Conservation (phyloP, 2,329 filamentous ascomycete genomes). For the Pyricularia sp. region DNA sequence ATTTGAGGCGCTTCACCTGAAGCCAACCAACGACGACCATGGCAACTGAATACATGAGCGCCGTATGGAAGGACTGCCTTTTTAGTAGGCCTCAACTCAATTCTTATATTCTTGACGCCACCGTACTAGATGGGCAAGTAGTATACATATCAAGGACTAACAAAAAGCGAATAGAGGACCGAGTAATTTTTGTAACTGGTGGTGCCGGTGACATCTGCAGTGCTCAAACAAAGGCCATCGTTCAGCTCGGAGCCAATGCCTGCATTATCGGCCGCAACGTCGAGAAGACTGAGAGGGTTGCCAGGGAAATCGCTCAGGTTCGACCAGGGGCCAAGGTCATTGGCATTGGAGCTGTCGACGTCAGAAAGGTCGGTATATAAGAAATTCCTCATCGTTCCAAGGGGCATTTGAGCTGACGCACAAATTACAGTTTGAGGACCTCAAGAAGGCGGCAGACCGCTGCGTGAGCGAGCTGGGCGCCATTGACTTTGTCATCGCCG, state of each 20-base stretch:
- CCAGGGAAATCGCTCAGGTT: constrained; percentile 68
- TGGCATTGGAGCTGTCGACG: constrained; percentile 69
- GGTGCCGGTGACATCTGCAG: constrained; percentile 90
- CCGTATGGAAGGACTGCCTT: constrained; percentile 75
- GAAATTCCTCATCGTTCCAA: background rate
- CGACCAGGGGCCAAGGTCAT: constrained; percentile 72
- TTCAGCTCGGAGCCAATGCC: constrained; percentile 82
- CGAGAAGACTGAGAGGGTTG: constrained; percentile 72
- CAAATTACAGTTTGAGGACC: constrained; percentile 36
- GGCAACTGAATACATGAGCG: constrained; percentile 59
- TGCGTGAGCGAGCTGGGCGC: constrained; percentile 73
- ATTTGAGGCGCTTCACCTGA: background rate
- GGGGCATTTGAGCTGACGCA: background rate
- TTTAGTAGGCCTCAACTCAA: constrained; percentile 46
- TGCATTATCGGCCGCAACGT: constrained; percentile 86
- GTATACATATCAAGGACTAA: background rate
- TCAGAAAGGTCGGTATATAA: constrained; percentile 48
- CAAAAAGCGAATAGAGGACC: constrained; percentile 47
- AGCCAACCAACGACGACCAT: background rate
- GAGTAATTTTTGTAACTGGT: constrained; percentile 90
- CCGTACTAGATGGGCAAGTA: background rate
- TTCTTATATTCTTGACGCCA: background rate
- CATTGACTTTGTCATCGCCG: constrained; percentile 90
- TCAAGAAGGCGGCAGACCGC: constrained; percentile 62
- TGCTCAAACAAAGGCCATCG: constrained; percentile 81